A percentile compares a stretch with the other conserved stretches of the same genome.
Evolutionary conservation across 805 yeast species (phyloP).

Genomic region (Teunomyces panamensis): DNA sequence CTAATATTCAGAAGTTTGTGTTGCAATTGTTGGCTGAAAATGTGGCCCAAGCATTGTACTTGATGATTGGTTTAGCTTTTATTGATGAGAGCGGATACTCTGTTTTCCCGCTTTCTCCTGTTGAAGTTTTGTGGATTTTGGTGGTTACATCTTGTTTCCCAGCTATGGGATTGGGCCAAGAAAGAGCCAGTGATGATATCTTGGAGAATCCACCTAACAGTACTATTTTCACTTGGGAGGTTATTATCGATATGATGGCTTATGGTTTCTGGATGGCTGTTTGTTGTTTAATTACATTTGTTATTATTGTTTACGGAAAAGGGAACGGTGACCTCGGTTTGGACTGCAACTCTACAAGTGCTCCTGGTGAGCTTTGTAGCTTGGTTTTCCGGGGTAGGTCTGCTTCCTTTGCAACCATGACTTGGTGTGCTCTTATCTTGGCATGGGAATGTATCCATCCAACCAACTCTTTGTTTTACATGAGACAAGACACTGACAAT

Average conservation of each 20-base stretch:
- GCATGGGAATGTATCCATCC: slow-evolving; percentile 85
- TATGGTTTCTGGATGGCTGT: slow-evolving; percentile 76
- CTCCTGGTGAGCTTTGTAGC: slow-evolving; percentile 44
- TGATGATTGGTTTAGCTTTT: slow-evolving; percentile 72
- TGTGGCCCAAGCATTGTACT: slow-evolving; percentile 59
- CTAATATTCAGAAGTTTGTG: slow-evolving; percentile 75
- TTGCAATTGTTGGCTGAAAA: slow-evolving; percentile 70
- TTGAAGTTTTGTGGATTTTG: slow-evolving; percentile 76
- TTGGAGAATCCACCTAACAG: slow-evolving; percentile 65
- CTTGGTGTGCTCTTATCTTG: slow-evolving; percentile 78
- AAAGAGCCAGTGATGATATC: slow-evolving; percentile 59
- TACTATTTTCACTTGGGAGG: slow-evolving; percentile 63
- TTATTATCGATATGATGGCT: slow-evolving; percentile 63
- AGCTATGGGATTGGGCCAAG: slow-evolving; percentile 79
- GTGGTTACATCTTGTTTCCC: slow-evolving; percentile 80
- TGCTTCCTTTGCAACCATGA: slow-evolving; percentile 74
- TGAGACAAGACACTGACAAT: slow-evolving; percentile 60
- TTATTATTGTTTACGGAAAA: slow-evolving; percentile 61
- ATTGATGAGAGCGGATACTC: slow-evolving; percentile 60
- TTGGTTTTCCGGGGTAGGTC: slow-evolving; percentile 75
- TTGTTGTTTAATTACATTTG: slow-evolving; percentile 65
- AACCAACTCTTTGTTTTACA: slow-evolving; percentile 64
- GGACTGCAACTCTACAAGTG: slow-evolving; percentile 53
- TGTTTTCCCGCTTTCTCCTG: slow-evolving; percentile 77
- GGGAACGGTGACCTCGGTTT: slow-evolving; percentile 65